These are phyloP conservation scores for Blastobotrys serpentis DNA, from an alignment of 1,139 yeast genomes.

Conservation along the genomic window DNA sequence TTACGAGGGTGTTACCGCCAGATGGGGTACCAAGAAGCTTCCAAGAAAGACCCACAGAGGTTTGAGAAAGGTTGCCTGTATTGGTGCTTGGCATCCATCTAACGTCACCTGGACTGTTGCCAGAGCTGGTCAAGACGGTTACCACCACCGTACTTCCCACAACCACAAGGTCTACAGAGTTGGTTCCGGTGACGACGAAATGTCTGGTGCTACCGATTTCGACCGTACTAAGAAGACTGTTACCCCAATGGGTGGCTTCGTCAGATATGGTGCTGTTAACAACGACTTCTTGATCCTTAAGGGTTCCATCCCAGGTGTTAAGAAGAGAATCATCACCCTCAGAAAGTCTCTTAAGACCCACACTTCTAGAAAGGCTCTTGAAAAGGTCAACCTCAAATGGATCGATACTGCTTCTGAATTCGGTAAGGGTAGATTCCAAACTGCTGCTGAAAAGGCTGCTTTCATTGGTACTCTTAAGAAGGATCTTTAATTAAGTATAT, in stretches of 20 bases:
- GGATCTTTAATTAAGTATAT: constrained; percentile 50
- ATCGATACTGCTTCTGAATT: constrained; percentile 99
- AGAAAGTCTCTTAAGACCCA: constrained; percentile 98
- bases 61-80: constrained; percentile 99
- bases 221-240: constrained; percentile 99
- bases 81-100: constrained; percentile 99
- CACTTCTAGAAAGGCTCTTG: constrained; percentile 97
- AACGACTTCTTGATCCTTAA: constrained; percentile 96
- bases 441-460: constrained; percentile 99
- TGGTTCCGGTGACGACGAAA: constrained; percentile 94
- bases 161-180: constrained; percentile 99
- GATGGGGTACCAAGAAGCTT: constrained; percentile 99
- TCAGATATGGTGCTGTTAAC: constrained; percentile 96
- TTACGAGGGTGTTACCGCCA: constrained; percentile 99
- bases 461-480: constrained; percentile 99
- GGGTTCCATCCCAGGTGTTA: constrained; percentile 99
- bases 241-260: constrained; percentile 99
- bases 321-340: constrained; percentile 98
- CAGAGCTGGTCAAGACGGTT: constrained; percentile 99
- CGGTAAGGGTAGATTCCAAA: constrained; percentile 99
- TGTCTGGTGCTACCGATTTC: constrained; percentile 93
- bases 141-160: constrained; percentile 99
- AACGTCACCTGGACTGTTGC: constrained; percentile 99
- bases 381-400: constrained; percentile 97
- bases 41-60: constrained; percentile 99